Evolutionary conservation across 345 rosid genomes (phyloP).

Genomic region (Eucalyptus rudis): DNA sequence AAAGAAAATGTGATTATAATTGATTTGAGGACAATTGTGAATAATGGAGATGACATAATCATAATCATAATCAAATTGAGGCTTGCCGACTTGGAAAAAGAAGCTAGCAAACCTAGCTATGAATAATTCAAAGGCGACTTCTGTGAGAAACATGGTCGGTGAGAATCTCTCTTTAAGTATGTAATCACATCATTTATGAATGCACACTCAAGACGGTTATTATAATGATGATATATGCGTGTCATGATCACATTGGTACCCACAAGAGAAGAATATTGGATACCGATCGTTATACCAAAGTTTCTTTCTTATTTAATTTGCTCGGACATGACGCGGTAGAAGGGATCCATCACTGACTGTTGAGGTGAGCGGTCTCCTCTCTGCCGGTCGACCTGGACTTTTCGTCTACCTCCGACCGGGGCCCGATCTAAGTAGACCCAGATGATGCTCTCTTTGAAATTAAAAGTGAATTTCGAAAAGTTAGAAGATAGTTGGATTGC

Average conservation of each 20-base stretch:
- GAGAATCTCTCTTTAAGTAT: not conserved
- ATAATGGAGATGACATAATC: not conserved
- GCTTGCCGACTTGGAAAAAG: not conserved
- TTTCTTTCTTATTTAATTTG: not conserved
- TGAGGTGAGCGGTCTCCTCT: not conserved
- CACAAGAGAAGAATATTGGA: not conserved
- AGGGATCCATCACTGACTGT: not conserved
- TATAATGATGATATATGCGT: not conserved
- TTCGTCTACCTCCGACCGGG: not conserved
- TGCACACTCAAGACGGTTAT: not conserved
- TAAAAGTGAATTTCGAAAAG: not conserved
- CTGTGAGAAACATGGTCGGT: not conserved
- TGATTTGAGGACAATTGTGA: not conserved
- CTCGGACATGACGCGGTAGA: not conserved
- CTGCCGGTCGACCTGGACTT: not conserved
- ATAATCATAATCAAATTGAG: not conserved
- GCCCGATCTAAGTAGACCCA: not conserved
- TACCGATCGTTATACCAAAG: not conserved
- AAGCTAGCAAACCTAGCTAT: not conserved
- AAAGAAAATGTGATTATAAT: too few relatives aligned
- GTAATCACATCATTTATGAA: not conserved
- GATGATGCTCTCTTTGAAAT: not conserved
- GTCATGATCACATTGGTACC: not conserved
- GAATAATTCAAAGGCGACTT: not conserved
- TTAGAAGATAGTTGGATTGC: not conserved